A percentile compares a stretch with the other conserved stretches of the same genome.
Evolutionary conservation across 139 green algal genomes (phyloP).

Genomic region (Eudorina sp.): DNA sequence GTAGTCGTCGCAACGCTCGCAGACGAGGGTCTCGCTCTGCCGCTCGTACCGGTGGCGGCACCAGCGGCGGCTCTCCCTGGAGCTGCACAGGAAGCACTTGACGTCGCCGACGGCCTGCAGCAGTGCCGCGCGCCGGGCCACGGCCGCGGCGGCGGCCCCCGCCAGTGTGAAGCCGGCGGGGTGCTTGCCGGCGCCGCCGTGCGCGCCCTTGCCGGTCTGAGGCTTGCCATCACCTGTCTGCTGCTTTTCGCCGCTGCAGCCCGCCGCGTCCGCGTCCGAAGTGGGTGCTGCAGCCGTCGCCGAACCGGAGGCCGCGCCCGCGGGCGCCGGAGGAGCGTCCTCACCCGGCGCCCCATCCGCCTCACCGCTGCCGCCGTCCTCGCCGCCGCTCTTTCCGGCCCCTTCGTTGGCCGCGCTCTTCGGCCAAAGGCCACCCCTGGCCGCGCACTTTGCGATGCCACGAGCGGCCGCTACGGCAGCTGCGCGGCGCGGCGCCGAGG

Average conservation of each 20-base stretch:
- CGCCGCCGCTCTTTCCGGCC: neutral
- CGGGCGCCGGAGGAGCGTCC: no score
- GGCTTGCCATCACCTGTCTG: neutral
- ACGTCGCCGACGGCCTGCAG: neutral
- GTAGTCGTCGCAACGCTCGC: conserved; percentile 31
- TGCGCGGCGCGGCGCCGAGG: neutral
- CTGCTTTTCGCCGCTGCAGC: no score
- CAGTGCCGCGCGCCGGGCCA: neutral
- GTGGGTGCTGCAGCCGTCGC: no score
- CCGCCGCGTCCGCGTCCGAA: no score
- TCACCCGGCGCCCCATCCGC: neutral
- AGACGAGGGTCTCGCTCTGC: neutral
- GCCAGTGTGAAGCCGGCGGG: neutral
- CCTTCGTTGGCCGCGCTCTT: neutral
- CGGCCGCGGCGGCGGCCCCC: neutral
- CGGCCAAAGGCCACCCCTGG: neutral
- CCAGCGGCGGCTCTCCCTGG: neutral
- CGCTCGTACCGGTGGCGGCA: neutral
- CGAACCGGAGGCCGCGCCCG: no score
- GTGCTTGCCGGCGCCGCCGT: neutral
- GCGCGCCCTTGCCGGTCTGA: neutral
- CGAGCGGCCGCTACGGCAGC: neutral
- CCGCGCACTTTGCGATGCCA: neutral
- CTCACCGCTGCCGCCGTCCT: neutral
- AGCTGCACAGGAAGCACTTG: neutral